These are phyloP conservation scores for Penicillium parvum DNA, from an alignment of 495 filamentous ascomycete genomes.

Conservation along the genomic window DNA sequence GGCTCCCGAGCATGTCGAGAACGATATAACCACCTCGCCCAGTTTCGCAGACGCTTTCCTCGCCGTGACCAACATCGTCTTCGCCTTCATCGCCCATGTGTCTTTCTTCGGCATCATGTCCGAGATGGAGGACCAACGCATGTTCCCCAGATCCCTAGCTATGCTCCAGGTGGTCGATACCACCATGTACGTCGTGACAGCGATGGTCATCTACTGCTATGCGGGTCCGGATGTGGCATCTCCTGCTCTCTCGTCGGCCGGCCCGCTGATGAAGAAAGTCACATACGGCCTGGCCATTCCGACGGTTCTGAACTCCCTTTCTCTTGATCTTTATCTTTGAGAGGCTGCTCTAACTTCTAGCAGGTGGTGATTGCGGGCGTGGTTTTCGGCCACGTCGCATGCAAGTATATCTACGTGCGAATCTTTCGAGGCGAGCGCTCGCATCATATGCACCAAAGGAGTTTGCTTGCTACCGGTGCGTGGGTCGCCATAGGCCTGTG, in stretches of 20 bases:
- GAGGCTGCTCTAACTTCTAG: neutral
- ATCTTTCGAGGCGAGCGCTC: slow-evolving; percentile 47
- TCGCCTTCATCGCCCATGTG: slow-evolving; percentile 64
- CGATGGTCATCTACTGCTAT: slow-evolving; percentile 65
- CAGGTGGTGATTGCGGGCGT: slow-evolving; percentile 60
- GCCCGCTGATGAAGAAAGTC: slow-evolving; percentile 58
- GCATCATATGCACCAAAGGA: slow-evolving; percentile 53
- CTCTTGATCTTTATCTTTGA: neutral
- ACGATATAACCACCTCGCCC: slow-evolving; percentile 18
- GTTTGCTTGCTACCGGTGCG: slow-evolving; percentile 37
- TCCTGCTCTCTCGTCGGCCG: slow-evolving; percentile 65
- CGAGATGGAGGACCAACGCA: slow-evolving; percentile 63
- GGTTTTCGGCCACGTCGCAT: slow-evolving; percentile 57
- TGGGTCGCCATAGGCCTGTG: slow-evolving; percentile 56
- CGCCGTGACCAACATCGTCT: slow-evolving; percentile 68
- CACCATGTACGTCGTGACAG: slow-evolving; percentile 60
- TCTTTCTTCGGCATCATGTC: slow-evolving; percentile 72
- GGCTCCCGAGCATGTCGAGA: slow-evolving; percentile 18
- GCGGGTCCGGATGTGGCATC: slow-evolving; percentile 61
- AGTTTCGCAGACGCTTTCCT: slow-evolving; percentile 41
- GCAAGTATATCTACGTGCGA: slow-evolving; percentile 61
- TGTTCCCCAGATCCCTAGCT: slow-evolving; percentile 58
- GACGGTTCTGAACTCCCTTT: slow-evolving; percentile 25
- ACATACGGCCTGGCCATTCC: slow-evolving; percentile 74
- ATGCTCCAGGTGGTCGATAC: slow-evolving; percentile 59